These are phyloP conservation scores for Coniochaeta prunicola DNA, from an alignment of 2,329 filamentous ascomycete genomes.

Conservation along the genomic window DNA sequence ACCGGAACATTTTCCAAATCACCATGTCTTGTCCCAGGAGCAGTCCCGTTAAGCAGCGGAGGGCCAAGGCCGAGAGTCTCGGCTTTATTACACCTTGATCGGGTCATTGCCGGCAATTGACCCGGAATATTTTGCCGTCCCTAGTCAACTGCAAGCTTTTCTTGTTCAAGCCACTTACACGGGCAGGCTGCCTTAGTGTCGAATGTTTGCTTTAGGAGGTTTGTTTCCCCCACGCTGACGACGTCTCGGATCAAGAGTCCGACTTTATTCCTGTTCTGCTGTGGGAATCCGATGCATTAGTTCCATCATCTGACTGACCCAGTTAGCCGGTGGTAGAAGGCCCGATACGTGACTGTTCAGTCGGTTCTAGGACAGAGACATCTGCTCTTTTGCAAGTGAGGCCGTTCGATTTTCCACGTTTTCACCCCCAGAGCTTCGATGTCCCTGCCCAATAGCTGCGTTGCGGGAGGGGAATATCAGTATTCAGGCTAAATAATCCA, in stretches of 20 bases:
- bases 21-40: not conserved
- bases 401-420: not conserved
- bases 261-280: too few relatives aligned
- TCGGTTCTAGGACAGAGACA: not conserved
- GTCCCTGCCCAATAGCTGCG: slow-evolving; percentile 3
- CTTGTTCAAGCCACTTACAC: not conserved
- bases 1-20: not conserved
- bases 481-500: slow-evolving; percentile 10
- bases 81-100: not conserved
- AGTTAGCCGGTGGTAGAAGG: slow-evolving; percentile 14
- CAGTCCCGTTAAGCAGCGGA: not conserved
- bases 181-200: not conserved
- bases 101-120: not conserved
- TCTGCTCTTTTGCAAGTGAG: not conserved
- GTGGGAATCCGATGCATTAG: too few relatives aligned
- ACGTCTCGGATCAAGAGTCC: not conserved
- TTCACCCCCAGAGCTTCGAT: not conserved
- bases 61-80: not conserved
- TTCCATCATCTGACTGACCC: too few relatives aligned
- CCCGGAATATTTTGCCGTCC: not conserved
- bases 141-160: not conserved
- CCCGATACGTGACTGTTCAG: slow-evolving; percentile 8
- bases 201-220: not conserved
- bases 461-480: slow-evolving; percentile 2
- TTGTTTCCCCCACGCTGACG: not conserved